These are phyloP conservation scores for Emiliania huxleyi DNA, from an alignment of 78 protist species.

Conservation along the genomic window DNA sequence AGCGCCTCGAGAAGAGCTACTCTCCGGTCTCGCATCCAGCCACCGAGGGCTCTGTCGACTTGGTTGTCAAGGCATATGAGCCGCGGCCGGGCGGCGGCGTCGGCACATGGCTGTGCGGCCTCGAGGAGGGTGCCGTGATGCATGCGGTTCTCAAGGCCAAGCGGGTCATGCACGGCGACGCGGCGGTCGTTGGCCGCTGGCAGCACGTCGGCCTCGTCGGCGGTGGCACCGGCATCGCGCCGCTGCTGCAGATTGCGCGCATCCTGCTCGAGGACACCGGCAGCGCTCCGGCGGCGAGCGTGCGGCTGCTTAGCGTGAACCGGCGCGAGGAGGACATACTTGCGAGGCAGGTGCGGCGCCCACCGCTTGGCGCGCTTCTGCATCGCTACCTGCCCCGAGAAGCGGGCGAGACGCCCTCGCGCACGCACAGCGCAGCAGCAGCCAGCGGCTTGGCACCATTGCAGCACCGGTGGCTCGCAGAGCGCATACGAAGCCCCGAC, in stretches of 20 bases:
- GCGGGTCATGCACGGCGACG: background rate
- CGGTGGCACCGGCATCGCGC: conserved; percentile 31
- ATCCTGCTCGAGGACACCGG: background rate
- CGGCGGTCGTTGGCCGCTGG: background rate
- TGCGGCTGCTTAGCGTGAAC: background rate
- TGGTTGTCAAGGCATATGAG: background rate
- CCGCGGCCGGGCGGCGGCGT: background rate
- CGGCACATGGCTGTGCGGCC: background rate
- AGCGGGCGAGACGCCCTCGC: too few species aligned
- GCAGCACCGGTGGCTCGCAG: too few species aligned
- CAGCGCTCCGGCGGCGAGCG: background rate
- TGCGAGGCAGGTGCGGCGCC: background rate
- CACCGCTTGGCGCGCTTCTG: too few species aligned
- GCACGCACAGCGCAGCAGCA: too few species aligned
- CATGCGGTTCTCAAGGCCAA: background rate
- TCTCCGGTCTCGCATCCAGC: too few species aligned
- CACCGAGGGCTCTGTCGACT: background rate
- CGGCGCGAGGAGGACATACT: conserved; percentile 21
- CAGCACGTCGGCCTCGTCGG: background rate
- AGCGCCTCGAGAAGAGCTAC: too few species aligned
- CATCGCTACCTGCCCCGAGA: too few species aligned
- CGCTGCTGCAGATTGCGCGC: background rate
- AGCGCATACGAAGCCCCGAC: too few species aligned
- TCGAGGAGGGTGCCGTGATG: background rate
- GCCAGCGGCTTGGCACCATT: too few species aligned